Evolutionary conservation across 1,284 basidiomycete species (phyloP), one percentile per base, ranked within the genome.

Genomic region (Somion occarium): DNA sequence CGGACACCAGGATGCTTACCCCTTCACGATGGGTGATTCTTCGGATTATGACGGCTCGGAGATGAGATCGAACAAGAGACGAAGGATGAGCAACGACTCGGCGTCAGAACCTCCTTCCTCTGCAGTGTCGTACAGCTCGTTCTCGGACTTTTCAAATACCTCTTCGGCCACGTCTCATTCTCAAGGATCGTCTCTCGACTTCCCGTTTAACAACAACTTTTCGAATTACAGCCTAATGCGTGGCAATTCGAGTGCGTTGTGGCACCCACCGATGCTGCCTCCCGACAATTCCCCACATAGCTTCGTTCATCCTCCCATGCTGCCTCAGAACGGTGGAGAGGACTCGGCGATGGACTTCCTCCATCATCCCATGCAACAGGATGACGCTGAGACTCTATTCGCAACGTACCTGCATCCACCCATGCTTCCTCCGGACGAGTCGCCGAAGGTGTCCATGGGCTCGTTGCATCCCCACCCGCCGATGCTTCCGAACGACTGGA

Each of bases 81-180:
- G 85, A 15, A 70, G 86, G 44, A 82, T 89, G 83, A 87, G 83
- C 69, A 79, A 76, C 11, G 84, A 85, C 61, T 87, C 85, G 1
- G 79, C 78, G 2, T 81, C 78, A 74, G 66, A 68, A 56, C 66
- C 65, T 5, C 66, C 65, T 0, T 80, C 78, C 5, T 82, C 79
- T 3, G 64, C 70, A 1, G 58, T 63, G 18, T 65, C 81, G 0
- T 86, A 81, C 62, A 59, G 54, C 39, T 59, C 59, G 1, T 63
- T 38, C 34, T 45, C 43, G 9, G 49, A 46, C 23, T 51, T 45
- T 30, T 46, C 49, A 12, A 13, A 43, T 5, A 15, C 43, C 3
- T 51, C 49, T 12, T 50, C 49, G 7, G 34, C 19, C n/a, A 23
- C 42, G 15, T 50, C 49, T n/a, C 43, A 45, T 22, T 44, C 41